phyloP scores from a whole-genome alignment of 345 rosid species.

The Tarenaya hassleriana region DNA sequence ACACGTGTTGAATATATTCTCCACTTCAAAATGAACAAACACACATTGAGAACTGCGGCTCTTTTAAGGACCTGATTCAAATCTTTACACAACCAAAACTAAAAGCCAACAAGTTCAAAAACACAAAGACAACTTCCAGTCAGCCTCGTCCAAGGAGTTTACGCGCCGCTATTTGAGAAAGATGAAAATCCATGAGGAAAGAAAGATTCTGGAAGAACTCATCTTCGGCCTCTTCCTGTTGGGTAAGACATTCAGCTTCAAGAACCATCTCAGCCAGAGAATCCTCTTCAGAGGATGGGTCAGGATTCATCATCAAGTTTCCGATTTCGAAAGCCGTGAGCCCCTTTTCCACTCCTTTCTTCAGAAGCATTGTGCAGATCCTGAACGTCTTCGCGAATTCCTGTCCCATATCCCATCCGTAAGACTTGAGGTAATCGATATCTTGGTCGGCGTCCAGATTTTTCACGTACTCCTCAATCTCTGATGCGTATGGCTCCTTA shows the following conservation, averaged over 20 bases:
- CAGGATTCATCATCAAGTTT: slow-evolving; percentile 34
- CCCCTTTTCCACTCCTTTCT: slow-evolving; percentile 54
- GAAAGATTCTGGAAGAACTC: slow-evolving; percentile 41
- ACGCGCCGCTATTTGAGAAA: slow-evolving; percentile 20
- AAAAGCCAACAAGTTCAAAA: too few relatives aligned
- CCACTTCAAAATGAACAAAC: too few relatives aligned
- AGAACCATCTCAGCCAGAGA: slow-evolving; percentile 40
- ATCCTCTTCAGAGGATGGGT: too few relatives aligned
- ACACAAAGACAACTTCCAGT: too few relatives aligned
- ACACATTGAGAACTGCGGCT: too few relatives aligned
- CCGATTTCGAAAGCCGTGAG: slow-evolving; percentile 50
- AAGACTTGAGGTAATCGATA: slow-evolving; percentile 41
- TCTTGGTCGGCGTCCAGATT: slow-evolving; percentile 51
- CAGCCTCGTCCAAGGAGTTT: too few relatives aligned
- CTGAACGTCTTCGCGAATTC: slow-evolving; percentile 36
- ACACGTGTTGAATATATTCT: too few relatives aligned
- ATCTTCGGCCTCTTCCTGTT: slow-evolving; percentile 47
- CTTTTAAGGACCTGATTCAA: too few relatives aligned
- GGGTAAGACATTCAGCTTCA: slow-evolving; percentile 40
- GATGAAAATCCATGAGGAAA: slow-evolving; percentile 40
- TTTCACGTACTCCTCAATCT: slow-evolving; percentile 39
- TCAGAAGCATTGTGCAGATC: slow-evolving; percentile 60
- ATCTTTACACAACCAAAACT: too few relatives aligned
- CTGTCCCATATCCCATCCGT: slow-evolving; percentile 51
- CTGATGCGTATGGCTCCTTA: slow-evolving; percentile 38